Percentiles rank a stretch among this genome's conserved stretches.
phyloP scores from a whole-genome alignment of 352 stramenopile genomes.

The Globisporangium sylvaticum region DNA sequence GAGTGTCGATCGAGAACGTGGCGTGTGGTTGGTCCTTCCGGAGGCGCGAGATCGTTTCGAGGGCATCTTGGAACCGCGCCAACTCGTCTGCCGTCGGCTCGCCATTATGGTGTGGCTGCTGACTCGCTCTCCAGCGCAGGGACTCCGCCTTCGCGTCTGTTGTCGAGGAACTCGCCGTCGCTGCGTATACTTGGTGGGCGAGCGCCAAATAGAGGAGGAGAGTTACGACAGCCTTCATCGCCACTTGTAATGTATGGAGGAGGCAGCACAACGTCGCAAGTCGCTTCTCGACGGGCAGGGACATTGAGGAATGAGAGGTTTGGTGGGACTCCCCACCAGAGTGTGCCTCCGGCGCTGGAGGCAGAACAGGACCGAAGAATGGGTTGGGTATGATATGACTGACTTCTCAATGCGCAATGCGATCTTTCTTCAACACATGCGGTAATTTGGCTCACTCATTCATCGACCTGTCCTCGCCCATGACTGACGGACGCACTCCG shows the following conservation, averaged over 20 bases:
- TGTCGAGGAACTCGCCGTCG: not conserved
- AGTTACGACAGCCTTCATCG: not conserved
- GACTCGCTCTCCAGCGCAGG: conserved; percentile 15
- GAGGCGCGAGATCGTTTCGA: conserved; percentile 27
- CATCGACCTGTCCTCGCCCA: too few relatives aligned
- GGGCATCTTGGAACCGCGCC: conserved; percentile 2
- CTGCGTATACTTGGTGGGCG: not conserved
- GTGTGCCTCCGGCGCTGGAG: too few relatives aligned
- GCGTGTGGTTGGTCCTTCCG: conserved; percentile 50
- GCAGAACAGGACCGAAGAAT: too few relatives aligned
- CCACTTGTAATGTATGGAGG: not conserved
- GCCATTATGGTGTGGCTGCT: not conserved
- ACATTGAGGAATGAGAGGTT: not conserved
- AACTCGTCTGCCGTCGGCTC: conserved; percentile 11
- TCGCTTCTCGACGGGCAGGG: not conserved
- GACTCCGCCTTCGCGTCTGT: conserved; percentile 4
- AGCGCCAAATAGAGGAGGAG: not conserved
- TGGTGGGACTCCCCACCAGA: too few relatives aligned
- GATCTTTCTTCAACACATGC: too few relatives aligned
- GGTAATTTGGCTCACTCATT: too few relatives aligned
- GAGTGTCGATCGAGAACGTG: conserved; percentile 55
- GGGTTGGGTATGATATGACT: too few relatives aligned
- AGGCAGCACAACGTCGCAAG: not conserved
- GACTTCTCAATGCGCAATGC: too few relatives aligned
- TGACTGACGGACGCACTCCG: too few relatives aligned